Base-by-base conservation (phyloP, 129 eudicot species). In the Dittrichia graveolens region DNA sequence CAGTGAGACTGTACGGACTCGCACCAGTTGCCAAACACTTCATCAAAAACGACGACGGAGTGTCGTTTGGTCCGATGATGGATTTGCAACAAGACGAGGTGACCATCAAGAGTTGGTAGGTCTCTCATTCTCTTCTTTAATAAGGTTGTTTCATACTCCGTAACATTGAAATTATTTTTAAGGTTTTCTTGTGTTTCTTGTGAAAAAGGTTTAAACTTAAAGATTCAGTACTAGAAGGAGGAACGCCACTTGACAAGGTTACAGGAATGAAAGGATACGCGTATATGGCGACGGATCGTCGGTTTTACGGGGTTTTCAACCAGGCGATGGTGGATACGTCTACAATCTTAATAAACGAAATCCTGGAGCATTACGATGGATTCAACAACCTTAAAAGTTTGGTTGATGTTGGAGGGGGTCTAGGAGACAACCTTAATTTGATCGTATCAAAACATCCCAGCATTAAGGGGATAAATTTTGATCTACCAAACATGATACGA, bases 121-220 rank as follows among this genome's bases (percentile, higher is more conserved):
- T 12, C 46, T 8, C n/a, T n/a, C n/a, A n/a, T n/a, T n/a, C n/a
- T n/a, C n/a, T n/a, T n/a, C n/a, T n/a, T n/a, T n/a, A n/a, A n/a
- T 11, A 62, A 40, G 4, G 38, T n/a, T 60, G 13, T 13, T 37
- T 37, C 10, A 5, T n/a, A n/a, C n/a, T n/a, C n/a, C n/a, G n/a
- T n/a, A n/a, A n/a, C n/a, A n/a, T n/a, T n/a, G n/a, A n/a, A n/a
- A n/a, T n/a, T n/a, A n/a, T n/a, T n/a, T n/a, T n/a, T n/a, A n/a
- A n/a, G n/a, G n/a, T n/a, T n/a, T n/a, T n/a, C n/a, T n/a, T n/a
- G n/a, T n/a, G n/a, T n/a, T n/a, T n/a, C n/a, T n/a, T n/a, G n/a
- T n/a, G n/a, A n/a, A n/a, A n/a, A n/a, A n/a, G 68, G 68, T 62
- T 62, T 16, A 62, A 40, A 37, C 68, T 62, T 62, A 62, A 62